Percentiles rank a stretch among this genome's conserved stretches.
Evolutionary conservation across 345 rosid genomes (phyloP).

Genomic region (Atalantia buxifolia): DNA sequence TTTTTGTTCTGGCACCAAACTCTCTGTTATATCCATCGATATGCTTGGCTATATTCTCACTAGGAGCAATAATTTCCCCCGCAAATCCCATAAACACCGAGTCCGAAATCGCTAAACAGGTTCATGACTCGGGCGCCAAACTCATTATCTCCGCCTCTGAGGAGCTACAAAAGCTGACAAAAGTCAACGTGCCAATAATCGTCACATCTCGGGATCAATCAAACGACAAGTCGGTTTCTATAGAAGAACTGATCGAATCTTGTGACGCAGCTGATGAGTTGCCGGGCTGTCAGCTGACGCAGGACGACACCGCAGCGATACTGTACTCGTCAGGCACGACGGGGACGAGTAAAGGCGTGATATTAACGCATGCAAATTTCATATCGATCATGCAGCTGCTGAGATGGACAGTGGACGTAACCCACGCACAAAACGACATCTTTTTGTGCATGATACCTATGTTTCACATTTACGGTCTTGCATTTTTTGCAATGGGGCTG

Average conservation of each 20-base stretch:
- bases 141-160: conserved; percentile 43
- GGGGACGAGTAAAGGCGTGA: conserved; percentile 60
- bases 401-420: conserved; percentile 41
- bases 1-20: conserved; percentile 56
- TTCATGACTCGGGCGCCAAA: conserved; percentile 49
- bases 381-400: conserved; percentile 34
- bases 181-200: conserved; percentile 27
- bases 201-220: conserved; percentile 25
- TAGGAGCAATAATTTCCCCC: conserved; percentile 55
- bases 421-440: conserved; percentile 36
- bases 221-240: conserved; percentile 17
- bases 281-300: conserved; percentile 21
- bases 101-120: conserved; percentile 47
- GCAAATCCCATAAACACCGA: conserved; percentile 55
- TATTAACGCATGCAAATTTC: conserved; percentile 54
- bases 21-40: conserved; percentile 46
- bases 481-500: conserved; percentile 52
- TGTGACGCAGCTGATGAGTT: conserved; percentile 28
- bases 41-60: conserved; percentile 47
- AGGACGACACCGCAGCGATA: conserved; percentile 52
- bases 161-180: conserved; percentile 39
- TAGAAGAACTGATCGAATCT: conserved; percentile 46
- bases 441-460: conserved; percentile 53
- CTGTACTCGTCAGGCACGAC: conserved; percentile 73
- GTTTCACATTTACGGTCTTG: conserved; percentile 65